Conservation (phyloP, 331 rosid species). For the Prunus yedoensis region DNA sequence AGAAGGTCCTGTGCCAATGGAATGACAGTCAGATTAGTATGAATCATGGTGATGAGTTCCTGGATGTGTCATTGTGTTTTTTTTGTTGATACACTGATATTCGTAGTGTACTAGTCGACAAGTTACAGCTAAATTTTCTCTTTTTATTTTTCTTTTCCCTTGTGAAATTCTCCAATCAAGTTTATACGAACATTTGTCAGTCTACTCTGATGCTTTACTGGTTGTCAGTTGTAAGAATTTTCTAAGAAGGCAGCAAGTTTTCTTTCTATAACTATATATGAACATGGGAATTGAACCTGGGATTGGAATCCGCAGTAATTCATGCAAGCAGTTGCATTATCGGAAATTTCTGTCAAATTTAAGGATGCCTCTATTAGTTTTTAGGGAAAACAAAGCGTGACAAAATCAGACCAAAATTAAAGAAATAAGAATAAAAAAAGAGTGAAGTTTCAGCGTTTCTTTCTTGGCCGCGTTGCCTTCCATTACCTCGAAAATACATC, state of each 20-base stretch:
- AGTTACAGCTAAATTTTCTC: background rate
- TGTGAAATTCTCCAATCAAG: background rate
- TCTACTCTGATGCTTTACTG: background rate
- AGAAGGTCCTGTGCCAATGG: slow-evolving; percentile 59
- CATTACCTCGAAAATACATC: no score
- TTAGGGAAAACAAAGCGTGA: no score
- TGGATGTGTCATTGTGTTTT: background rate
- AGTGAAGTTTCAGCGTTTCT: no score
- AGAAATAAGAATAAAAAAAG: no score
- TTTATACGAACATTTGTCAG: background rate
- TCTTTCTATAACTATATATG: background rate
- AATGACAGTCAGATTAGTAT: slow-evolving; percentile 31
- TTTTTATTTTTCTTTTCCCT: background rate
- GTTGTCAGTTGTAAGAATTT: background rate
- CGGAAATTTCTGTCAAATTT: no score
- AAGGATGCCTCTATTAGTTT: no score
- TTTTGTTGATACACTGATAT: no score
- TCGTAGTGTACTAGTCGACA: background rate
- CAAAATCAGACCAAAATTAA: no score
- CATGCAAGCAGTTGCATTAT: no score
- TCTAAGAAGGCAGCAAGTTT: background rate
- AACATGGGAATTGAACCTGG: no score
- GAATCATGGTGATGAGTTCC: slow-evolving; percentile 18
- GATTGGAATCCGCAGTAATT: no score
- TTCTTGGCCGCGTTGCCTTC: no score